phyloP scores from a whole-genome alignment of 177 flowering plant species.

The Vitis hybrid region DNA sequence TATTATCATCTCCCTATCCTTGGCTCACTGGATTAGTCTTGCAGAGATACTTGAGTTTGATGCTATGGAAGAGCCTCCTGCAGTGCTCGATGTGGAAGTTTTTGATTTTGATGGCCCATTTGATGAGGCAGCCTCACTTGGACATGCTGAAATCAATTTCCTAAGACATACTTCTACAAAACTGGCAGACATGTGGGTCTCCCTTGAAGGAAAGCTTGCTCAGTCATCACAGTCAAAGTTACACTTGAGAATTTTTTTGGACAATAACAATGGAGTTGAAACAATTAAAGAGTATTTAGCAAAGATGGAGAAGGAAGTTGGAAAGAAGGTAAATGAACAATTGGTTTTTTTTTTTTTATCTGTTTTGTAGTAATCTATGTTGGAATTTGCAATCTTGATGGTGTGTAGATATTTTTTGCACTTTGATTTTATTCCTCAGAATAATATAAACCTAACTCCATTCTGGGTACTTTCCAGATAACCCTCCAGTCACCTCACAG shows the following conservation, averaged over 20 bases:
- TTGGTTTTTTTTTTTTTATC: neutral
- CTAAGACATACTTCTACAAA: constrained; percentile 59
- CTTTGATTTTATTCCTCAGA: neutral
- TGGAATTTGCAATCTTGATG: neutral
- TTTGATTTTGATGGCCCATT: constrained; percentile 85
- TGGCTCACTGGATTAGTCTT: constrained; percentile 1
- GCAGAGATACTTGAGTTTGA: constrained; percentile 89
- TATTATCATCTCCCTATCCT: neutral
- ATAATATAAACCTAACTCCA: neutral
- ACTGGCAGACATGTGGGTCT: constrained; percentile 74
- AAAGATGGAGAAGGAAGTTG: constrained; percentile 86
- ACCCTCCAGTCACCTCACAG: constrained; percentile 66
- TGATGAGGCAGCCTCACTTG: constrained; percentile 70
- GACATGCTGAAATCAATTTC: constrained; percentile 81
- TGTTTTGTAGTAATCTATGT: neutral
- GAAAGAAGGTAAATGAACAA: constrained; percentile 57
- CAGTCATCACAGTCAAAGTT: constrained; percentile 67
- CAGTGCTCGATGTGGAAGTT: constrained; percentile 79
- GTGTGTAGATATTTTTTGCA: neutral
- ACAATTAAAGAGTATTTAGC: constrained; percentile 65
- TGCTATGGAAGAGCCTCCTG: constrained; percentile 86
- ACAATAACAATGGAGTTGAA: constrained; percentile 66
- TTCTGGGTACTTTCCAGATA: constrained; percentile 42
- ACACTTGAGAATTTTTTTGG: constrained; percentile 73
- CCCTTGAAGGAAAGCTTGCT: constrained; percentile 71